phyloP scores from a whole-genome alignment of 257 asterid species.

The Solanum arcanum region DNA sequence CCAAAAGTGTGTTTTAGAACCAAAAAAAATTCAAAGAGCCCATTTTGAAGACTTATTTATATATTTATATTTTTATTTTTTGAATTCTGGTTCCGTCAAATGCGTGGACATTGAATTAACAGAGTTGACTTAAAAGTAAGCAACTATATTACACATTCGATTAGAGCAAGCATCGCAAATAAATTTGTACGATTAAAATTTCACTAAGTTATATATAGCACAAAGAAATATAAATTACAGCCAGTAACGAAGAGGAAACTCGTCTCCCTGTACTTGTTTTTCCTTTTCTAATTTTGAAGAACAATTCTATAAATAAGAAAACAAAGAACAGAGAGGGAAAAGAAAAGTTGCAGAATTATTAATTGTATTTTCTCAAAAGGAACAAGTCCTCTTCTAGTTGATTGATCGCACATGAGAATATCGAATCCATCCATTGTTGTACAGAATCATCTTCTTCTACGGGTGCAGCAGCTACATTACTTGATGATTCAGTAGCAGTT shows the following conservation, averaged over 20 bases:
- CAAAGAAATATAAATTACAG: neutral
- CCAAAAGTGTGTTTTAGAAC: too few relatives aligned
- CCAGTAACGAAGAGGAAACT: neutral
- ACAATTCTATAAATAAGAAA: neutral
- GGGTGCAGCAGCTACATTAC: neutral
- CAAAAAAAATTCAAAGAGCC: too few relatives aligned
- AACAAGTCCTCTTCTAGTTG: constrained; percentile 18
- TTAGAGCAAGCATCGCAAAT: neutral
- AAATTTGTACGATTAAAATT: neutral
- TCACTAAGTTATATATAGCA: neutral
- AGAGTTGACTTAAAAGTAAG: neutral
- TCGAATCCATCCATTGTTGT: constrained; percentile 30
- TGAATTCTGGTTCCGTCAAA: too few relatives aligned
- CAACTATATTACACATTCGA: neutral
- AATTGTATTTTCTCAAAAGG: neutral
- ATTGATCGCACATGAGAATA: constrained; percentile 33
- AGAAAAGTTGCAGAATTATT: neutral
- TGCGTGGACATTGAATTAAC: too few relatives aligned
- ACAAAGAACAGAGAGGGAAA: neutral
- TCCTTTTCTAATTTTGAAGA: neutral
- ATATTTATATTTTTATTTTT: too few relatives aligned
- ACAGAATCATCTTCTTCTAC: constrained; percentile 3
- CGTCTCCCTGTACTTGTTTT: neutral
- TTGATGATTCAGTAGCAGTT: neutral
- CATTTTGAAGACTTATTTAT: too few relatives aligned